Percentiles rank a stretch among this genome's conserved stretches.
Conservation (phyloP, 2,329 filamentous ascomycete species). For the Colletotrichum liriopes region DNA sequence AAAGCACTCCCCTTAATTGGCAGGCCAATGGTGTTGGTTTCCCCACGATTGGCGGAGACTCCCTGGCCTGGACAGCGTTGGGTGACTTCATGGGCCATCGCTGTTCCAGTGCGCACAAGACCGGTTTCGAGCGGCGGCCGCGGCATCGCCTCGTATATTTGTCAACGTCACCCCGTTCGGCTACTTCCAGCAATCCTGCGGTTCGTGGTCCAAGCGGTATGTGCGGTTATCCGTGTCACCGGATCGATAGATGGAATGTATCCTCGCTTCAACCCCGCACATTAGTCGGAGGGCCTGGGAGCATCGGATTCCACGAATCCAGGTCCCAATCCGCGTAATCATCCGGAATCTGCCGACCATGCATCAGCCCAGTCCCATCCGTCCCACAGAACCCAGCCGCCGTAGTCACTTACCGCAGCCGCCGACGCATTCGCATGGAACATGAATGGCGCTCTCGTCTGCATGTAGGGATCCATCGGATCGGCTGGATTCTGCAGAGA, state of each 20-base stretch:
- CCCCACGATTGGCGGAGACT: not conserved
- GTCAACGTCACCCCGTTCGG: not conserved
- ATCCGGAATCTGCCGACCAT: constrained; percentile 42
- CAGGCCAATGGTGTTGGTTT: not conserved
- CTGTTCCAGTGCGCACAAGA: not conserved
- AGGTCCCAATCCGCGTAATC: constrained; percentile 43
- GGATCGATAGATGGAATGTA: not conserved
- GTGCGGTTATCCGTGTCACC: constrained; percentile 14
- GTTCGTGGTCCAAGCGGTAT: constrained; percentile 7
- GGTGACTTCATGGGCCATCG: not conserved
- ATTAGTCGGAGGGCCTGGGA: constrained; percentile 22
- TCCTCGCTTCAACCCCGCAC: constrained; percentile 17
- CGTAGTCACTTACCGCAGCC: constrained; percentile 49
- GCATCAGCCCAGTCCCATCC: constrained; percentile 54
- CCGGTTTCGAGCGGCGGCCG: not conserved
- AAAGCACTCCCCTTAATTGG: constrained; percentile 5
- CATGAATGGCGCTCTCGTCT: constrained; percentile 45
- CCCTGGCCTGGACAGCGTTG: not conserved
- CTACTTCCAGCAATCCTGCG: not conserved
- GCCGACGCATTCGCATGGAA: constrained; percentile 51
- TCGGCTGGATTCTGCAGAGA: constrained; percentile 39
- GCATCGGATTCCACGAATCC: constrained; percentile 41
- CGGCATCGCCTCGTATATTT: not conserved
- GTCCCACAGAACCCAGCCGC: constrained; percentile 58
- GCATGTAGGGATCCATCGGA: constrained; percentile 43